A percentile compares a stretch with the other conserved stretches of the same genome.
Conservation (phyloP, 352 stramenopile genomes). For the Peronospora destructor region DNA sequence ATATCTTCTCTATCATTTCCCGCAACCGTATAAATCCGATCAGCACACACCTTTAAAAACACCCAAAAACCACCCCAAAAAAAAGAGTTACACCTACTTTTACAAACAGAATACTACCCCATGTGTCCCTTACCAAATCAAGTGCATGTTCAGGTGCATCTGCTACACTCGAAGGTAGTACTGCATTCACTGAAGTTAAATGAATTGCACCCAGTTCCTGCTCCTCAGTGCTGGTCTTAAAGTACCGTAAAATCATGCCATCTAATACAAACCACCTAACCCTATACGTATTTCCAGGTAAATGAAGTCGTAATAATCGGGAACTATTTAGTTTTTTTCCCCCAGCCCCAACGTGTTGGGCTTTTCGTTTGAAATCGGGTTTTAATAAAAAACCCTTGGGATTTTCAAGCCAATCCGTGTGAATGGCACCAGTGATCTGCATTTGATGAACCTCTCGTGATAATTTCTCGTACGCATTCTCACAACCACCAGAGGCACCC, state of each 20-base stretch:
- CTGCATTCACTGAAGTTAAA: constrained; percentile 79
- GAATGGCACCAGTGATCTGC: constrained; percentile 84
- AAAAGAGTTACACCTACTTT: no score
- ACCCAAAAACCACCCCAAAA: constrained; percentile 4
- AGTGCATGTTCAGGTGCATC: constrained; percentile 79
- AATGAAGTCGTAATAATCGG: constrained; percentile 63
- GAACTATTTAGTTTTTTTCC: constrained; percentile 84
- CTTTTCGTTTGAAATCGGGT: constrained; percentile 84
- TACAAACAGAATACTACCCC: no score
- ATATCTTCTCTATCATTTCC: constrained; percentile 84
- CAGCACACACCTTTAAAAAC: constrained; percentile 58
- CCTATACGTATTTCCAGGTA: constrained; percentile 75
- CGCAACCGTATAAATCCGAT: constrained; percentile 84
- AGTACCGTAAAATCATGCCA: constrained; percentile 85
- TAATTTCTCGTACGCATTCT: constrained; percentile 88
- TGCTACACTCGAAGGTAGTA: constrained; percentile 83
- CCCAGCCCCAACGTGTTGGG: constrained; percentile 76
- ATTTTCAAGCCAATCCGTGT: constrained; percentile 87
- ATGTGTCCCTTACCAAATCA: constrained; percentile 48
- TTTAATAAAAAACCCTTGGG: constrained; percentile 85
- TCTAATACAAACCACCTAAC: constrained; percentile 85
- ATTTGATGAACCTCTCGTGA: constrained; percentile 87
- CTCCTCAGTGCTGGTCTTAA: constrained; percentile 82
- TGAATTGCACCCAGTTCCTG: constrained; percentile 86
- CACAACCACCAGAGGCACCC: constrained; percentile 27